Percentiles rank a stretch among this genome's conserved stretches.
These are phyloP conservation scores for Gryganskiella cystojenkinii DNA, from an alignment of 192 early-diverging fungal species.

Conservation along the genomic window DNA sequence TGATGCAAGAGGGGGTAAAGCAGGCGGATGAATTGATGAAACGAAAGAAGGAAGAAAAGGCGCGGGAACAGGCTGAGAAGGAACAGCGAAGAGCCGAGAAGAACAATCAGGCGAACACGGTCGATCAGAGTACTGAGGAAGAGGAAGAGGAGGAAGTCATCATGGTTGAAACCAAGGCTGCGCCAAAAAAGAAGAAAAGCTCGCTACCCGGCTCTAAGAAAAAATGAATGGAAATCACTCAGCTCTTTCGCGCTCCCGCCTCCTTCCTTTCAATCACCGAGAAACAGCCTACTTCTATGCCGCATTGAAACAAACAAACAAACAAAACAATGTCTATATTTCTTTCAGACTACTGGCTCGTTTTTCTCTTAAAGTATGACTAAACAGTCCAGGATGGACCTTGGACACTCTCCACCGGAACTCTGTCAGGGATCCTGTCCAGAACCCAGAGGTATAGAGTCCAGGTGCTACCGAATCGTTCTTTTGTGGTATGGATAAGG, in stretches of 20 bases:
- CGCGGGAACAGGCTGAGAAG: conserved; percentile 54
- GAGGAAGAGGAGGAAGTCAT: too few species aligned
- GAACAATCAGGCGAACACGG: conserved; percentile 41
- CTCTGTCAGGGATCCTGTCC: conserved; percentile 1
- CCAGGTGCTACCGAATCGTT: neutral
- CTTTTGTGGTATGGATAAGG: neutral
- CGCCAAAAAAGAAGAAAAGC: conserved; percentile 22
- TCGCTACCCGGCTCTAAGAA: conserved; percentile 14
- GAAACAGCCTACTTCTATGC: neutral
- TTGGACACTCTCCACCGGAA: neutral
- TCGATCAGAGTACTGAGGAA: conserved; percentile 52
- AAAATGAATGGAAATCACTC: conserved; percentile 13
- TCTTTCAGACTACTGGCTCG: too few species aligned
- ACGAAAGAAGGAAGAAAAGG: conserved; percentile 57
- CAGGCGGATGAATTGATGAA: conserved; percentile 63
- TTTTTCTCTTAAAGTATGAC: neutral
- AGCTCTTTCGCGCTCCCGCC: neutral
- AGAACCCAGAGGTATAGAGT: neutral
- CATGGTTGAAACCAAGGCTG: conserved; percentile 50
- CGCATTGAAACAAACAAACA: too few species aligned
- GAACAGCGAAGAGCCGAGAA: conserved; percentile 61
- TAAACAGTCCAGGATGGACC: neutral
- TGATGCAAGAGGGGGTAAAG: conserved; percentile 61
- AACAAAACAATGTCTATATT: too few species aligned
- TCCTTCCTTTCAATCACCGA: neutral